Base-by-base conservation (phyloP, 306 rosid genomes). In the Quillaja saponaria region DNA sequence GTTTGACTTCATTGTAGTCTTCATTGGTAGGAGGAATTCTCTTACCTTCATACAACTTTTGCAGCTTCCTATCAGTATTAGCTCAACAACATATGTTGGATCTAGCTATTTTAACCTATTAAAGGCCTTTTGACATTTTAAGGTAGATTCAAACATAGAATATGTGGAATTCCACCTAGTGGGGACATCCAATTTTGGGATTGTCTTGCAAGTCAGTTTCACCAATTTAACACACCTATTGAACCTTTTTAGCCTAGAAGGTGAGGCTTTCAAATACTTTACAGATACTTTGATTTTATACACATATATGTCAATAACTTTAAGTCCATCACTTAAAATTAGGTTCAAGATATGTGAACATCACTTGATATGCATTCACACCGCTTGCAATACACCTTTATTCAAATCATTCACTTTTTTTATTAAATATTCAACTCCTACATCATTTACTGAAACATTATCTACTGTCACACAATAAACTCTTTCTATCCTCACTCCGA, bases 151-250 rank as follows among this genome's bases (percentile, higher is more conserved):
- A 5, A 66, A 33, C 48, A 66, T 54, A 31, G 15, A 41, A 46
- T 33, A 25, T 1, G 10, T 42, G 7, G 41, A 53, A 14, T 55
- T 66, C 63, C 13, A 55, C 17, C 37, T 42, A 34, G 37, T 55
- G 8, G 14, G 52, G 6, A 66, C 55, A 55, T 55, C 71, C 10
- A 67, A 34, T 13, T 6, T 42, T 28, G 13, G 7, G 21, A 40
- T 9, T 2, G 19, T 16, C 15, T 41, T 44, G 6, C 12, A 16
- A 5, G 16, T 12, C 31, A 31, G 12, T 9, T 31, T 42, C 6
- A 7, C 34, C 1, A 9, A 17, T 13, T 11, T 33, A 2, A 44
- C 15, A 55, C 15, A 15, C 9, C 3, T 3, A 8, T 52, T 38
- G 11, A 52, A 66, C 10, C 10, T 42, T 0, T 14, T 9, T 17